phyloP scores from a whole-genome alignment of 2,329 filamentous ascomycete species.

The Aspergillus ustus region DNA sequence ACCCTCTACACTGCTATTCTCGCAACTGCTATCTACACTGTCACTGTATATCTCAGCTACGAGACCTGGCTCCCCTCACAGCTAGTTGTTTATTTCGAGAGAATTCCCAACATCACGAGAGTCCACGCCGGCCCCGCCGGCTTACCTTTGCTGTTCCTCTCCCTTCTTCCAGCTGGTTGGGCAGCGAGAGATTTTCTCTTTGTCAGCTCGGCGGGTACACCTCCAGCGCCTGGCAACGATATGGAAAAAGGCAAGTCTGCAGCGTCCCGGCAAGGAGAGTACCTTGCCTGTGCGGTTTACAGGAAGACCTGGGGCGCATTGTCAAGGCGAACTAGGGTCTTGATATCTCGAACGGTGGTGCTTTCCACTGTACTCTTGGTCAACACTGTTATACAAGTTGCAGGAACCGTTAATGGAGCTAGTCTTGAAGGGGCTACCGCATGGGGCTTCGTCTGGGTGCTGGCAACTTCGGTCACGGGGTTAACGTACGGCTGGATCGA shows the following conservation, averaged over 20 bases:
- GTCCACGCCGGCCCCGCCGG: slow-evolving; percentile 67
- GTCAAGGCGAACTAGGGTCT: slow-evolving; percentile 63
- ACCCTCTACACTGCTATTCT: slow-evolving; percentile 69
- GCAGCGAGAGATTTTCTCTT: slow-evolving; percentile 80
- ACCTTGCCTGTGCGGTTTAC: slow-evolving; percentile 69
- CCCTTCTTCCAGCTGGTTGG: slow-evolving; percentile 70
- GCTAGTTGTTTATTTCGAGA: slow-evolving; percentile 76
- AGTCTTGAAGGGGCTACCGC: slow-evolving; percentile 70
- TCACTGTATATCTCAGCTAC: slow-evolving; percentile 72
- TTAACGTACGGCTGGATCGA: slow-evolving; percentile 46
- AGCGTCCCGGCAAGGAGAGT: slow-evolving; percentile 71
- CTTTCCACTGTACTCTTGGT: slow-evolving; percentile 51
- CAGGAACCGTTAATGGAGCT: slow-evolving; percentile 70
- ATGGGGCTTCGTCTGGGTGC: slow-evolving; percentile 77
- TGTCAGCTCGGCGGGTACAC: slow-evolving; percentile 54
- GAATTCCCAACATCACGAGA: slow-evolving; percentile 68
- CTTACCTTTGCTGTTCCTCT: slow-evolving; percentile 49
- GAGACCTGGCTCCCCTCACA: slow-evolving; percentile 71
- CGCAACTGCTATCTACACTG: slow-evolving; percentile 73
- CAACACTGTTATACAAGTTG: slow-evolving; percentile 68
- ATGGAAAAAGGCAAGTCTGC: slow-evolving; percentile 53
- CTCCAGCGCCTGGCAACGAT: slow-evolving; percentile 48
- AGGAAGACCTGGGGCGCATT: slow-evolving; percentile 64
- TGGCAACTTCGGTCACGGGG: slow-evolving; percentile 46
- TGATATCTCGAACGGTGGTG: slow-evolving; percentile 65